phyloP scores from a whole-genome alignment of 768 basidiomycete species.

The Tulasnella sp. region DNA sequence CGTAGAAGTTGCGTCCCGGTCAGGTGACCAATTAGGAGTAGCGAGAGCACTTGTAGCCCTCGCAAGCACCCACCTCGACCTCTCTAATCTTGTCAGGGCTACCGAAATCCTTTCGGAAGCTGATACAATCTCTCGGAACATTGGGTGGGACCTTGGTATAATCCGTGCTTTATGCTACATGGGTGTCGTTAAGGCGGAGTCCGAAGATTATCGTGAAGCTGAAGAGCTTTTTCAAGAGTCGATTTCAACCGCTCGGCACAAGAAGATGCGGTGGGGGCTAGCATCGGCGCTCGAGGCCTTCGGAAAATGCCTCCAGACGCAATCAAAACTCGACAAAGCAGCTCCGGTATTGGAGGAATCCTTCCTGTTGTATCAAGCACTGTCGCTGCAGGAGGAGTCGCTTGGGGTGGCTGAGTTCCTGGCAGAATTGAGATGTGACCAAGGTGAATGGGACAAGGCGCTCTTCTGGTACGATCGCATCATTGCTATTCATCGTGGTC shows the following conservation, averaged over 20 bases:
- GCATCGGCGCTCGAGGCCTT: neutral
- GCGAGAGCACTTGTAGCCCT: neutral
- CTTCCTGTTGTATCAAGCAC: neutral
- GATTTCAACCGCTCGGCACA: neutral
- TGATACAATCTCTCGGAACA: neutral
- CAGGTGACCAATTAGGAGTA: neutral
- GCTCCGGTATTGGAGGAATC: neutral
- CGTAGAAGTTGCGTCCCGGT: neutral
- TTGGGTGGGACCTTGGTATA: neutral
- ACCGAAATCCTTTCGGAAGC: neutral
- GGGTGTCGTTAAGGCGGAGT: neutral
- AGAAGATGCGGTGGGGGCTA: neutral
- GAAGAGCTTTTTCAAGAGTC: neutral
- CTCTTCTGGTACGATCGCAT: neutral
- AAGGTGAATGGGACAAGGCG: neutral
- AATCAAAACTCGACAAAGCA: neutral
- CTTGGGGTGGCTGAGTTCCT: neutral
- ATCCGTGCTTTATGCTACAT: neutral
- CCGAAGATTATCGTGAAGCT: neutral
- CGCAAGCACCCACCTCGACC: neutral
- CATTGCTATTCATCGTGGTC: neutral
- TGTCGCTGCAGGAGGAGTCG: neutral
- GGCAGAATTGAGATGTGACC: neutral
- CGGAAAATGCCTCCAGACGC: neutral
- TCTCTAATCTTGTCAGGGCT: neutral